Base-by-base conservation (phyloP, 31 red algal genomes). In the Odonthalia washingtoniensis region DNA sequence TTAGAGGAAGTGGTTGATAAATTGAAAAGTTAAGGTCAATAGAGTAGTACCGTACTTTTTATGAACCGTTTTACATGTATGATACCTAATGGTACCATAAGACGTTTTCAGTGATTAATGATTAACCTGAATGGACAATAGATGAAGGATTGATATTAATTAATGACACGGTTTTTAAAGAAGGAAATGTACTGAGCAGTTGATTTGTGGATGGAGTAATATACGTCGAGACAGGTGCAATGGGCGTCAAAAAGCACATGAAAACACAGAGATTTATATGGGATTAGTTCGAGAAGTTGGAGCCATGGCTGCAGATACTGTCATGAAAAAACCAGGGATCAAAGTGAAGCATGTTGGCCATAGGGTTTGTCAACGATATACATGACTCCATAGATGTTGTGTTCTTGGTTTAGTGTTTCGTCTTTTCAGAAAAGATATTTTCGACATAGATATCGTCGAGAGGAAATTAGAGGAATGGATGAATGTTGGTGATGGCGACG, bases 81-180 rank as follows among this genome's bases (percentile, higher is more conserved):
- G 21, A 57, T 14, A 21, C 9, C 9, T 14, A 57, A 57, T 9
- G 12, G 21, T 14, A 21, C 9, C 12, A 57, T 70, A 27, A 9
- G 28, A 70, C 66, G 66, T 37, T 70, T 12, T 9, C 66, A 70
- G 66, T 70, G 28, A 70, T 37, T 70, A 27, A 27, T 21, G 31
- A 12, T 12, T n/a, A n/a, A n/a, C n/a, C n/a, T n/a, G n/a, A n/a
- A n/a, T n/a, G n/a, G n/a, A n/a, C n/a, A n/a, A n/a, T 37, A 34
- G 9, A 27, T 12, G 34, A 70, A 6, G 66, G 66, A 27, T 28
- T 32, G 16, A 9, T 70, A 34, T 32, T 34, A 12, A 28, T 70
- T 28, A 37, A 12, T 32, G 9, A 6, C 9, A 27, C 9, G 28
- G 6, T 34, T 37, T 70, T 9, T 37, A 27, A 6, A 27, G n/a